A percentile compares a stretch with the other conserved stretches of the same genome.
phyloP scores from a whole-genome alignment of 73 alveolate species.

The Tetrahymena malaccensis region DNA sequence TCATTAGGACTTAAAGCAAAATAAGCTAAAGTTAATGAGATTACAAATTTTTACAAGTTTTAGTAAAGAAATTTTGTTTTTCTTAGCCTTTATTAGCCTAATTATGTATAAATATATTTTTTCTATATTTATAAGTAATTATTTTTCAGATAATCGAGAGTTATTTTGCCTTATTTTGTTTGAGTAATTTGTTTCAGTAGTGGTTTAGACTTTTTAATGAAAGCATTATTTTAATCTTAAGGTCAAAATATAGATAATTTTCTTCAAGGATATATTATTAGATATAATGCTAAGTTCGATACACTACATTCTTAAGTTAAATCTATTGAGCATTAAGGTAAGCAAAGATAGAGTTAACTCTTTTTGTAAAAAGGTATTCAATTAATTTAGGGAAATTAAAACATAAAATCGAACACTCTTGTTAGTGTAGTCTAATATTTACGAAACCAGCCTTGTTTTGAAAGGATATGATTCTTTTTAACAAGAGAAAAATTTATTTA shows the following conservation, averaged over 20 bases:
- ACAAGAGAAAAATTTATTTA: background rate
- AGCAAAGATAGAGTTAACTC: background rate
- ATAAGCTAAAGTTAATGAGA: too few relatives aligned
- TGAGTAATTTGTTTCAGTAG: background rate
- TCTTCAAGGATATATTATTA: background rate
- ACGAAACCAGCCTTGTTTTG: background rate
- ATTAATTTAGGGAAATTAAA: background rate
- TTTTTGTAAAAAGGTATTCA: background rate
- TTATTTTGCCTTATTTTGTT: background rate
- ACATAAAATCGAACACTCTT: too few relatives aligned
- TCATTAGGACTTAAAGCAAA: background rate
- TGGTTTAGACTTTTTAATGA: background rate
- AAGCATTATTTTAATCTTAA: background rate
- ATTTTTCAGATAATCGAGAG: background rate
- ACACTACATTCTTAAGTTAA: background rate
- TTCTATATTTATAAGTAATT: background rate
- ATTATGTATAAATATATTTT: too few relatives aligned
- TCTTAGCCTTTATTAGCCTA: background rate
- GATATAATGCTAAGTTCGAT: background rate
- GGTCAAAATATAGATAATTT: background rate
- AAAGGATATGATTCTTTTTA: background rate
- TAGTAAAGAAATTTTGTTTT: too few relatives aligned
- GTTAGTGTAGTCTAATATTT: background rate
- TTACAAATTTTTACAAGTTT: too few relatives aligned
- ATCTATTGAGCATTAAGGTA: background rate